A percentile compares a stretch with the other conserved stretches of the same genome.
Conservation (phyloP, 192 early-diverging fungal genomes). For the Podila clonocystis region DNA sequence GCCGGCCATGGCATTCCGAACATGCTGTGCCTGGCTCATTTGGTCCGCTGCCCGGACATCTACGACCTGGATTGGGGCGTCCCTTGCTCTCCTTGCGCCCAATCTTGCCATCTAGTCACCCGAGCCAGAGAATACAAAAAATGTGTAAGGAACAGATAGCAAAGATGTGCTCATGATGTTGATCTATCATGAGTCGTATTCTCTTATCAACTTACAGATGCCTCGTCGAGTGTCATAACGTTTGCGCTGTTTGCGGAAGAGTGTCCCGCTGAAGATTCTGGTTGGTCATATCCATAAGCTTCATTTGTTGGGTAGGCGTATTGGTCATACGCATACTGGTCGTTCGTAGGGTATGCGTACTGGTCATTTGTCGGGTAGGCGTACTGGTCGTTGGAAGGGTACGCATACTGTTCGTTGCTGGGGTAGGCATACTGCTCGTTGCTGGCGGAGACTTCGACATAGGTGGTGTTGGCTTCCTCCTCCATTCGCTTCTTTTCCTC, state of each 20-base stretch:
- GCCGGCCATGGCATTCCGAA: conserved; percentile 14
- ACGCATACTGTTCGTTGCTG: conserved; percentile 39
- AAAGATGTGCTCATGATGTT: not conserved
- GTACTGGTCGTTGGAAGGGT: conserved; percentile 36
- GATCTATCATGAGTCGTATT: not conserved
- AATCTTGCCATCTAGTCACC: conserved; percentile 19
- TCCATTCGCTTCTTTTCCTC: conserved; percentile 9
- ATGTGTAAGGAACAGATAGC: not conserved
- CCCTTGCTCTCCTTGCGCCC: conserved; percentile 39
- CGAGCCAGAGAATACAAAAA: not conserved
- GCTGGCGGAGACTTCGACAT: conserved; percentile 22
- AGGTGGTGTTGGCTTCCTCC: conserved; percentile 10
- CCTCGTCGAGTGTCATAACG: not conserved
- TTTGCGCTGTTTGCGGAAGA: not conserved
- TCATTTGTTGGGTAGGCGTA: conserved; percentile 23
- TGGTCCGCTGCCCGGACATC: conserved; percentile 41
- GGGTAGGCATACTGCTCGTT: conserved; percentile 47
- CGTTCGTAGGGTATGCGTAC: conserved; percentile 23
- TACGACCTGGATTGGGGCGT: conserved; percentile 37
- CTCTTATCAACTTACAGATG: not conserved
- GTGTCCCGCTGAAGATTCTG: not conserved
- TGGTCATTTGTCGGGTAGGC: conserved; percentile 27
- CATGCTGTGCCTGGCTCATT: conserved; percentile 39
- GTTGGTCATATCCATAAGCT: not conserved
- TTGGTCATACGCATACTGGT: conserved; percentile 33